Conservation (phyloP, 495 filamentous ascomycete genomes). For the Neurospora tetraspora region DNA sequence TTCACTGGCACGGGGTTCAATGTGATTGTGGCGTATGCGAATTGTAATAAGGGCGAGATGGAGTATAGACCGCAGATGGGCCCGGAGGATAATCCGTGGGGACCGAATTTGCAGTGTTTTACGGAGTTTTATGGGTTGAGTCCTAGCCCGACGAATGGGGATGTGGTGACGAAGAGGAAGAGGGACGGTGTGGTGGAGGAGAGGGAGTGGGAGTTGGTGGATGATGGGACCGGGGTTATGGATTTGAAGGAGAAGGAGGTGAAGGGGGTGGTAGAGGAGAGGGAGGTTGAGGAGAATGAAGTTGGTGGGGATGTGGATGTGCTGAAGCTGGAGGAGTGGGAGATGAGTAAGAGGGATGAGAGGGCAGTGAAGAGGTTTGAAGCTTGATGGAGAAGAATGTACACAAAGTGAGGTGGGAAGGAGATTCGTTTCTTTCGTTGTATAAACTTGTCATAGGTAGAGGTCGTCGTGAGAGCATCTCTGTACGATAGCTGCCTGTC, state of each 20-base stretch:
- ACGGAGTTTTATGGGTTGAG: neutral
- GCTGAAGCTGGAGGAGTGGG: neutral
- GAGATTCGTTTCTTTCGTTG: neutral
- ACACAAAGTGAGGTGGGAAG: too few relatives aligned
- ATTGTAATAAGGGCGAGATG: constrained; percentile 3
- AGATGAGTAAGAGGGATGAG: neutral
- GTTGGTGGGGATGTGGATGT: neutral
- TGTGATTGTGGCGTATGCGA: constrained; percentile 2
- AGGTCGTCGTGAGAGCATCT: neutral
- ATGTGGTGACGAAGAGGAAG: neutral
- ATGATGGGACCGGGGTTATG: neutral
- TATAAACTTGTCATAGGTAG: neutral
- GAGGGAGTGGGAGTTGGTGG: neutral
- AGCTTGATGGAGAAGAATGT: neutral
- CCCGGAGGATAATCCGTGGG: constrained; percentile 1
- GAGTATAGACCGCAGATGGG: neutral
- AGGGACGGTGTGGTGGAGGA: too few relatives aligned
- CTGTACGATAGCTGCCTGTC: neutral
- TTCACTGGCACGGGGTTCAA: constrained; percentile 2
- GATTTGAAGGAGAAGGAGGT: neutral
- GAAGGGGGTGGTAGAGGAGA: neutral
- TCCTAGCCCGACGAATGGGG: neutral
- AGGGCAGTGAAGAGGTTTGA: neutral
- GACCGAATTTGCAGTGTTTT: constrained; percentile 5
- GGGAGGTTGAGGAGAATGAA: neutral